Percentiles rank a stretch among this genome's conserved stretches.
Evolutionary conservation across 2,329 filamentous ascomycete genomes (phyloP).

Genomic region (Huntiella bhutanensis): DNA sequence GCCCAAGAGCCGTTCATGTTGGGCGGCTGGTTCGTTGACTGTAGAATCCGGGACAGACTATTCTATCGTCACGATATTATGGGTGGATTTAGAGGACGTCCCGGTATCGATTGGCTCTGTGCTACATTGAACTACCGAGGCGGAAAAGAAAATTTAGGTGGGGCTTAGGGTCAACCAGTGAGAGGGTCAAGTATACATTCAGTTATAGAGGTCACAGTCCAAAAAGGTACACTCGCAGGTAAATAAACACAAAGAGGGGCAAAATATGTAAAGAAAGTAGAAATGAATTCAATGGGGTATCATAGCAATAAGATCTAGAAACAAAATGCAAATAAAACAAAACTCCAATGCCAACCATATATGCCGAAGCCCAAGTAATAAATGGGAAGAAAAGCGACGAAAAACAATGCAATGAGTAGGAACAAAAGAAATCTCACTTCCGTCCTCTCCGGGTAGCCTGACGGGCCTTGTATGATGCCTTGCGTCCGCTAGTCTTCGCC

Average conservation of each 20-base stretch:
- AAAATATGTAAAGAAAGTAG: neutral
- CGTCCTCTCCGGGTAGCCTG: slow-evolving; percentile 2
- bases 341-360: slow-evolving; percentile 1
- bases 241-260: neutral
- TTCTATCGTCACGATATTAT: too few relatives aligned
- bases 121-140: slow-evolving; percentile 2
- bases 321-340: neutral
- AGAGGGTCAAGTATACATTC: neutral
- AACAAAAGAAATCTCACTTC: slow-evolving; percentile 2
- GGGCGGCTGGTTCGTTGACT: too few relatives aligned
- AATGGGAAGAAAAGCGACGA: neutral
- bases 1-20: too few relatives aligned
- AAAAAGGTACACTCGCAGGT: neutral
- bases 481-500: slow-evolving; percentile 72
- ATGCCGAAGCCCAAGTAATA: neutral
- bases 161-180: neutral
- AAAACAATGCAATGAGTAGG: neutral
- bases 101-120: neutral
- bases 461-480: slow-evolving; percentile 46
- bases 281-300: slow-evolving; percentile 7
- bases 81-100: too few relatives aligned
- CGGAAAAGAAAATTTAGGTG: slow-evolving; percentile 1
- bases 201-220: neutral
- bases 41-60: too few relatives aligned
- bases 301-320: slow-evolving; percentile 5